A percentile compares a stretch with the other conserved stretches of the same genome.
Conservation (phyloP, 2,329 filamentous ascomycete species). For the Fusarium agapanthi region DNA sequence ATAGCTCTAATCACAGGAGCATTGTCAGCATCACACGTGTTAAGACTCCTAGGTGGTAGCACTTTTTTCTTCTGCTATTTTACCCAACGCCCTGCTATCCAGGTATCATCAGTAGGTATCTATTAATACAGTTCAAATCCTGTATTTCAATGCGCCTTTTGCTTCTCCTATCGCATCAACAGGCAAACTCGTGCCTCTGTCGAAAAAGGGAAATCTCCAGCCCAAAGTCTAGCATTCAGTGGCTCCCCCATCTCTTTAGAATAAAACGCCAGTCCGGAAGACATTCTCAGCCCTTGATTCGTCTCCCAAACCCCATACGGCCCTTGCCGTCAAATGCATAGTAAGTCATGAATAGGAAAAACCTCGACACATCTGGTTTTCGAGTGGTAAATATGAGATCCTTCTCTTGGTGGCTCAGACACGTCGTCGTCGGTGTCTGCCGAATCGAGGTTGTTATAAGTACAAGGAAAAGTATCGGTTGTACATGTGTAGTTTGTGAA, state of each 20-base stretch:
- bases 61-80: constrained; percentile 10
- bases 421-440: background rate
- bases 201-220: background rate
- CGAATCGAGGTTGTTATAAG: constrained; percentile 11
- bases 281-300: constrained; percentile 66
- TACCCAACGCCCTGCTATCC: constrained; percentile 26
- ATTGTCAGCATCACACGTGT: background rate
- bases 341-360: constrained; percentile 24
- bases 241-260: constrained; percentile 6
- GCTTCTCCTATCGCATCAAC: background rate
- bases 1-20: too few species aligned
- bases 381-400: background rate
- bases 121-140: constrained; percentile 29
- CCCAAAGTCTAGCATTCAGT: constrained; percentile 11
- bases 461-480: constrained; percentile 2
- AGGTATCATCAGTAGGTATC: constrained; percentile 34
- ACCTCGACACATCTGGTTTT: constrained; percentile 18
- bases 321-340: constrained; percentile 40
- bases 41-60: background rate
- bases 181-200: background rate
- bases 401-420: background rate
- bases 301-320: constrained; percentile 49
- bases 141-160: constrained; percentile 19
- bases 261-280: constrained; percentile 49
- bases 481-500: background rate